Evolutionary conservation across 371 early-diverging fungal species (phyloP).

Genomic region (Dentiscutata heterogama): DNA sequence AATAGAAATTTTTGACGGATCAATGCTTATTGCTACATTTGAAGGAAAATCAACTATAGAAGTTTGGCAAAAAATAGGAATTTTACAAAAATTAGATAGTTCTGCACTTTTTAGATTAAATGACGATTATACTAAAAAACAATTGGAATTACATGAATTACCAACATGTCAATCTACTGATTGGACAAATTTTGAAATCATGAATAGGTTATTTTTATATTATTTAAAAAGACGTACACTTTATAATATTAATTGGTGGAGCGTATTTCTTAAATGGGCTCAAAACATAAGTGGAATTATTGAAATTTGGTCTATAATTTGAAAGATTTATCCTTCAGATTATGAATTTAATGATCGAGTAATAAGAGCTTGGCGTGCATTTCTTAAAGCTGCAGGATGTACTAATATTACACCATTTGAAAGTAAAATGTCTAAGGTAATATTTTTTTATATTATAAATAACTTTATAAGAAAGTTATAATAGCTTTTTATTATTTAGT

Average conservation of each 20-base stretch:
- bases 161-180: background rate
- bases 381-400: background rate
- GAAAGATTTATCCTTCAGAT: background rate
- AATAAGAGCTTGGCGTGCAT: background rate
- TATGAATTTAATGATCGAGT: slow-evolving; percentile 8
- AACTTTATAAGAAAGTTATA: background rate
- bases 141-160: background rate
- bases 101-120: background rate
- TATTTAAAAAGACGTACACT: slow-evolving; percentile 6
- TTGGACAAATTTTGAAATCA: background rate
- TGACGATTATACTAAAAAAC: background rate
- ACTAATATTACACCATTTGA: slow-evolving; percentile 8
- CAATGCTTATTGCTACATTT: background rate
- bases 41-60: background rate
- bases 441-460: background rate
- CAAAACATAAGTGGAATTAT: background rate
- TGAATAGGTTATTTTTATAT: background rate
- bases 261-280: background rate
- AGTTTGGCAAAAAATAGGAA: background rate
- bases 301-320: slow-evolving; percentile 8
- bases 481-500: slow-evolving; percentile 5
- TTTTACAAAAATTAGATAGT: background rate
- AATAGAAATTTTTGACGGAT: background rate
- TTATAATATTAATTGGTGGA: background rate
- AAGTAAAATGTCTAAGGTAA: background rate